phyloP scores from a whole-genome alignment of 306 rosid genomes.

The Citrullus colocynthis region DNA sequence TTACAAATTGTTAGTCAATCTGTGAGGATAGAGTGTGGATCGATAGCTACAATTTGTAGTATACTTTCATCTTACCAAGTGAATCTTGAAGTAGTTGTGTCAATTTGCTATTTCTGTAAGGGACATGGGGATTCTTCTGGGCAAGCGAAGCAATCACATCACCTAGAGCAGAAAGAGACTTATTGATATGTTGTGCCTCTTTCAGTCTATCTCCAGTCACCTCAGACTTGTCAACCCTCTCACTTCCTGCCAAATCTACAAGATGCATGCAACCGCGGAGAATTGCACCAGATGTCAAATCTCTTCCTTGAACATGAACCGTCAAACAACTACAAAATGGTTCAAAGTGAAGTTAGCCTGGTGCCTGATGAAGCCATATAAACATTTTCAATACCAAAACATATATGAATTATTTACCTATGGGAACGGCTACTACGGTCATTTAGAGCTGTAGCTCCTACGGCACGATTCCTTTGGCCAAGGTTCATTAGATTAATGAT shows the following conservation, averaged over 20 bases:
- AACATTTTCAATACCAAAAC: neutral
- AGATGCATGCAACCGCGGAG: conserved; percentile 95
- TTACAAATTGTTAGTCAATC: conserved; percentile 8
- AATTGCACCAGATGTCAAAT: conserved; percentile 66
- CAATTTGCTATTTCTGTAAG: conserved; percentile 93
- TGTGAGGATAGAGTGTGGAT: neutral
- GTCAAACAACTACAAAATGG: conserved; percentile 78
- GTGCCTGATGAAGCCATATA: conserved; percentile 6
- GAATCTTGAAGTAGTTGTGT: conserved; percentile 96
- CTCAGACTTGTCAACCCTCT: conserved; percentile 93
- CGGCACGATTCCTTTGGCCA: conserved; percentile 84
- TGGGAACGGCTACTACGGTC: conserved; percentile 98
- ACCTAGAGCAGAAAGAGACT: conserved; percentile 89
- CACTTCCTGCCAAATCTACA: conserved; percentile 96
- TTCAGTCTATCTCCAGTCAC: conserved; percentile 90
- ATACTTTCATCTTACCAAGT: conserved; percentile 47
- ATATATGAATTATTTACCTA: conserved; percentile 30
- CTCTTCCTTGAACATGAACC: conserved; percentile 95
- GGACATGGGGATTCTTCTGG: conserved; percentile 87
- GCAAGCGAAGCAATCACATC: conserved; percentile 96
- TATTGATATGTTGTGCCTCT: conserved; percentile 95
- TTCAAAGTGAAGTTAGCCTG: conserved; percentile 10
- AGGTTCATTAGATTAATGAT: conserved; percentile 89
- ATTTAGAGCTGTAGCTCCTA: conserved; percentile 92
- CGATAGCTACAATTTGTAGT: neutral